These are phyloP conservation scores for Apium graveolens DNA, from an alignment of 129 eudicot species.

Conservation along the genomic window DNA sequence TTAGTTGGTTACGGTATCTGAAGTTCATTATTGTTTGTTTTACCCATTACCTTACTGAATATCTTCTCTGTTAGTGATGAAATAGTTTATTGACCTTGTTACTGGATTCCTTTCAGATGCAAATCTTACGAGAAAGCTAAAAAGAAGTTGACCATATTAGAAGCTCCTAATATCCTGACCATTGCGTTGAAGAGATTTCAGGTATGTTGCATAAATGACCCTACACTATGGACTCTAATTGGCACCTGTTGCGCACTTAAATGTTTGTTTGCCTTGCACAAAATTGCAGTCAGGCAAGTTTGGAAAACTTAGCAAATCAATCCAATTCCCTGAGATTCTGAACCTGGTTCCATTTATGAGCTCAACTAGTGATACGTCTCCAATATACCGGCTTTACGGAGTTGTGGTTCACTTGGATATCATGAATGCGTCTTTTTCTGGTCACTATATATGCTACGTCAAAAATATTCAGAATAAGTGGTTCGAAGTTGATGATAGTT, in stretches of 20 bases:
- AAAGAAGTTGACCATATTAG: slow-evolving; percentile 59
- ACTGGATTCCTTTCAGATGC: slow-evolving; percentile 41
- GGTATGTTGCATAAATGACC: slow-evolving; percentile 31
- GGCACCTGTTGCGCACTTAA: not conserved
- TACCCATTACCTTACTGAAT: not conserved
- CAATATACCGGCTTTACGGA: slow-evolving; percentile 73
- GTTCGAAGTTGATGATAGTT: slow-evolving; percentile 75
- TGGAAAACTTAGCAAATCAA: slow-evolving; percentile 72
- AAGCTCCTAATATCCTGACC: slow-evolving; percentile 93
- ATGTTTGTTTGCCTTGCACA: not conserved
- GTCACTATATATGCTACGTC: slow-evolving; percentile 83
- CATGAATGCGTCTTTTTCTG: slow-evolving; percentile 71
- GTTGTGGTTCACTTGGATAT: slow-evolving; percentile 83
- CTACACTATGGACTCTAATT: not conserved
- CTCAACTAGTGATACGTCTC: slow-evolving; percentile 63
- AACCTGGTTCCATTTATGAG: slow-evolving; percentile 77
- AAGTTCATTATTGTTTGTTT: not conserved
- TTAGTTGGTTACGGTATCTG: not conserved
- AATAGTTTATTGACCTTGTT: not conserved
- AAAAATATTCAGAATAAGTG: slow-evolving; percentile 64
- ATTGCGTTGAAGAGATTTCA: slow-evolving; percentile 80
- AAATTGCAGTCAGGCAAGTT: slow-evolving; percentile 64
- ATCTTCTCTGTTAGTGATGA: not conserved
- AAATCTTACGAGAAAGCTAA: slow-evolving; percentile 81
- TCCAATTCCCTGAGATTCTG: slow-evolving; percentile 72